Evolutionary conservation across 2,329 filamentous ascomycete species (phyloP), one percentile per base, ranked within the genome.

Genomic region (Exophiala alcalophila): DNA sequence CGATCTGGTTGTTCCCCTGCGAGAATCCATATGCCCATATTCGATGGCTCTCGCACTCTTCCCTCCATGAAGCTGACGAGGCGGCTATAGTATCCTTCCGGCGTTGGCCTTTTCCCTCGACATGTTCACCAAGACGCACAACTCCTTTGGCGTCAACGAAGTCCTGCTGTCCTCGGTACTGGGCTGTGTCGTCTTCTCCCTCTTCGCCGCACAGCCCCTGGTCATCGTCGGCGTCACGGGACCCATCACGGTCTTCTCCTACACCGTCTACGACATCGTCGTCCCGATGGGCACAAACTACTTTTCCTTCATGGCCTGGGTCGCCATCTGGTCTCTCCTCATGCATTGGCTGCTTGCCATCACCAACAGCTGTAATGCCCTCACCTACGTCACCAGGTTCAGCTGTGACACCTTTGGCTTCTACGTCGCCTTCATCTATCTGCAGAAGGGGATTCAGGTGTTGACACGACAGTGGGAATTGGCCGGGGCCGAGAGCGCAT

Each of bases 391-490:
- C 15, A 95, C 89, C 1, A 78, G 87, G 10, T 95, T 95, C 61
- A 88, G 87, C 16, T 94, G 89, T 66, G 89, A 95, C 63, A 92
- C 91, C 58, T 94, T 95, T 55, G 89, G 88, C 36, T 94, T 94
- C 68, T 94, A 94, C 61, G 88, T 94, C 33, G 88, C 88, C 43
- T 89, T 86, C 60, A 91, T 94, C 64, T 94, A 94, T 61, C 73
- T 94, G 14, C 87, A 94, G 60, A 94, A 94, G 65, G 88, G 88
- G 11, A 83, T 94, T 49, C 86, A 94, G 65, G 86, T 94, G 10
- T 75, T 94, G 14, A 83, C 81, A 29, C 76, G 83, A 9, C 84
- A 94, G 58, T 89, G 85, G 64, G 68, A 58, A 59, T 72, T 62
- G 65, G 71, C 54, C 44, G 74, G 72, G 34, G 77, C 84, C 37